A percentile compares a stretch with the other conserved stretches of the same genome.
Conservation (phyloP, 805 yeast species). For the Hanseniaspora taiwanica region DNA sequence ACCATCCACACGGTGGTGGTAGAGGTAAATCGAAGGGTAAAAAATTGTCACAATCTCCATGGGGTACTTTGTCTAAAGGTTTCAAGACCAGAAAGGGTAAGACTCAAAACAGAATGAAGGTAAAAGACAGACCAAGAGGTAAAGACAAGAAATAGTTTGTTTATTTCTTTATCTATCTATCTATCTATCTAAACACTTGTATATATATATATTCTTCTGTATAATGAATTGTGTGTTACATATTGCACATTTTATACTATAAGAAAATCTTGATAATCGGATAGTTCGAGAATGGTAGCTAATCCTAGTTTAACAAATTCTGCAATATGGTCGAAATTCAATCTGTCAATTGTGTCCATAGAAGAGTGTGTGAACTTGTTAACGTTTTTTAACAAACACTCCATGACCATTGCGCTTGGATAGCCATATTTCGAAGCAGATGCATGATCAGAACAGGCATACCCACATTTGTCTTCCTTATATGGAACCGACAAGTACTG, state of each 20-base stretch:
- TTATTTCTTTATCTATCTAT: not conserved
- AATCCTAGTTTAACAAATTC: constrained; percentile 71
- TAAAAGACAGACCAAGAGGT: constrained; percentile 85
- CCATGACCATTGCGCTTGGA: constrained; percentile 76
- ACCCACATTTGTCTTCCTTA: constrained; percentile 71
- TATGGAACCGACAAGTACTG: constrained; percentile 56
- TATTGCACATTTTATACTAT: too few species aligned
- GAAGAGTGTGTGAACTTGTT: constrained; percentile 66
- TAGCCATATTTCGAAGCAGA: constrained; percentile 73
- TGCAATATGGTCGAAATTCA: constrained; percentile 64
- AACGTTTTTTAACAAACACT: constrained; percentile 50
- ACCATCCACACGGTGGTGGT: constrained; percentile 99
- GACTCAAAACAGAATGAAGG: constrained; percentile 69
- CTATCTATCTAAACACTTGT: not conserved
- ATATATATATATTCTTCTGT: not conserved
- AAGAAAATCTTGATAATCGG: constrained; percentile 13
- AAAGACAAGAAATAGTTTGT: constrained; percentile 21
- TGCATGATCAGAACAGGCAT: constrained; percentile 89
- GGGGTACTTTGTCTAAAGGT: constrained; percentile 91
- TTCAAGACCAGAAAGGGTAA: constrained; percentile 90
- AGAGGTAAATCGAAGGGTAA: constrained; percentile 98
- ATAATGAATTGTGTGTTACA: too few species aligned
- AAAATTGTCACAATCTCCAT: constrained; percentile 85
- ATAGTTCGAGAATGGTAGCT: constrained; percentile 63
- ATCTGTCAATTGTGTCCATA: constrained; percentile 67